Conservation (phyloP, 768 basidiomycete genomes). For the Hemileccinum impolitum region DNA sequence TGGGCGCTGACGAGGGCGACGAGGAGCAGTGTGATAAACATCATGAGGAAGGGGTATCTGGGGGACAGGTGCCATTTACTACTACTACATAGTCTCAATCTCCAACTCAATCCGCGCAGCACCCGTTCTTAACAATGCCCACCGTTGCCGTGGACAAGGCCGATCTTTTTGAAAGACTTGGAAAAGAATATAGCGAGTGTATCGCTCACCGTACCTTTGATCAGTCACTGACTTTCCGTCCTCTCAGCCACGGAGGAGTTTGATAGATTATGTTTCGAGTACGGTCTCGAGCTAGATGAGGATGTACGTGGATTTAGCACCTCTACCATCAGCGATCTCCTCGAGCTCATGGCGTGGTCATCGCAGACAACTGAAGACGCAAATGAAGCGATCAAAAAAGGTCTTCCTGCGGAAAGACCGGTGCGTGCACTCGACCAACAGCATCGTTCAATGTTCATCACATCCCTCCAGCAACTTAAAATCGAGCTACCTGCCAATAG, state of each 20-base stretch:
- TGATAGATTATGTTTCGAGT: slow-evolving; percentile 94
- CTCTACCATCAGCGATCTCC: not conserved
- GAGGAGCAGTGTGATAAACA: slow-evolving; percentile 17
- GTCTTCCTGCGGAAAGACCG: slow-evolving; percentile 80
- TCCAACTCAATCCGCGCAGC: not conserved
- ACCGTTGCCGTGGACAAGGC: slow-evolving; percentile 95
- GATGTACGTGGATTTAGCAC: slow-evolving; percentile 59
- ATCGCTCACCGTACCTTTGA: slow-evolving; percentile 3
- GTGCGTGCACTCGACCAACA: slow-evolving; percentile 39
- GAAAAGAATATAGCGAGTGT: slow-evolving; percentile 70
- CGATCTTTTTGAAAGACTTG: slow-evolving; percentile 87
- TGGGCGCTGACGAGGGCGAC: slow-evolving; percentile 11
- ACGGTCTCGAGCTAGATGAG: slow-evolving; percentile 96
- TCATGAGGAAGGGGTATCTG: slow-evolving; percentile 16
- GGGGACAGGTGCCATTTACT: slow-evolving; percentile 11
- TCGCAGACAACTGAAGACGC: slow-evolving; percentile 85
- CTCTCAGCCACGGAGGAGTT: slow-evolving; percentile 86
- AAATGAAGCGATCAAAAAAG: slow-evolving; percentile 76
- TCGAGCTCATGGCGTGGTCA: not conserved
- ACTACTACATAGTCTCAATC: not conserved
- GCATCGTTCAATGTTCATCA: slow-evolving; percentile 3
- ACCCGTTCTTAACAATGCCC: slow-evolving; percentile 57
- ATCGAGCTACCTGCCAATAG: slow-evolving; percentile 99
- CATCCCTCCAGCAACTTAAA: slow-evolving; percentile 77
- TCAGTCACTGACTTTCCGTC: slow-evolving; percentile 9